Conservation (phyloP, 306 rosid genomes). For the Alnus glutinosa region DNA sequence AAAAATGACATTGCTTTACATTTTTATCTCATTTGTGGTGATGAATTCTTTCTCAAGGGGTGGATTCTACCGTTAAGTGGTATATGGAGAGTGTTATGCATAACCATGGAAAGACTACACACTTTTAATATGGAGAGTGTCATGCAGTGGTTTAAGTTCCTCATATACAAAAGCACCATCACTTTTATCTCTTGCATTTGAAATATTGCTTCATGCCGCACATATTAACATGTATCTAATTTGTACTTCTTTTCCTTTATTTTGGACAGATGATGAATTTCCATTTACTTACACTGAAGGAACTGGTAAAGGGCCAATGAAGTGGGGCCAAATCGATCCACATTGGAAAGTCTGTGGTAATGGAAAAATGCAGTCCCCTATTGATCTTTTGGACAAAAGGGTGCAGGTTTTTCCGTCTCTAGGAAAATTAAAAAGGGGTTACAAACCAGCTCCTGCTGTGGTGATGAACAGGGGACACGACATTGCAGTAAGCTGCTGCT, state of each 20-base stretch:
- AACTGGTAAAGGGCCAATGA: slow-evolving; percentile 59
- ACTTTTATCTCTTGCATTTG: no score
- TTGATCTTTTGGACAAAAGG: slow-evolving; percentile 48
- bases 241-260: background rate
- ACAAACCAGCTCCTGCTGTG: slow-evolving; percentile 63
- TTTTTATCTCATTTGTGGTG: no score
- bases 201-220: no score
- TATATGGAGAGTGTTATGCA: no score
- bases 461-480: slow-evolving; percentile 71
- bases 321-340: slow-evolving; percentile 63
- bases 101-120: no score
- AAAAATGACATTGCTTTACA: no score
- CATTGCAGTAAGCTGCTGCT: slow-evolving; percentile 40
- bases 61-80: no score
- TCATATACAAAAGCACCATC: no score
- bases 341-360: slow-evolving; percentile 59
- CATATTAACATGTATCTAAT: no score
- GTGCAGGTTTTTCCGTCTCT: slow-evolving; percentile 41
- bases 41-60: no score
- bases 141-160: no score
- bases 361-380: slow-evolving; percentile 80
- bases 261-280: slow-evolving; percentile 44
- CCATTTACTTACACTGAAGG: slow-evolving; percentile 46
- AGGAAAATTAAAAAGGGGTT: slow-evolving; percentile 51
- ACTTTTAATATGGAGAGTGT: no score